Percentiles rank a stretch among this genome's conserved stretches.
Conservation (phyloP, 352 stramenopile genomes). For the Globisporangium cederbergense region DNA sequence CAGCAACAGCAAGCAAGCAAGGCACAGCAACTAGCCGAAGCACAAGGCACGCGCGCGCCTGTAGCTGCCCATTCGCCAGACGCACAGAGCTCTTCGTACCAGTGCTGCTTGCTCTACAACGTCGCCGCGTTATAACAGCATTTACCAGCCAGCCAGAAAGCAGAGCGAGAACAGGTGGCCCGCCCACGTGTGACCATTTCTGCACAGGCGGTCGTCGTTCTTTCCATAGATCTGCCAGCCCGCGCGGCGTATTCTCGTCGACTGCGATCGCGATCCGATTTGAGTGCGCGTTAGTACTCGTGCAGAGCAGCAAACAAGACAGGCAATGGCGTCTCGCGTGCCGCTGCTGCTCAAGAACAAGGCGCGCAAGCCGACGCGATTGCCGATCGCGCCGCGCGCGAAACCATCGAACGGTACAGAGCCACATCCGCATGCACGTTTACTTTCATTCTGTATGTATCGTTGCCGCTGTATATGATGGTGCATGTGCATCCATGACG, state of each 20-base stretch:
- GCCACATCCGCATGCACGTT: background rate
- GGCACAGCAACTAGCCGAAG: background rate
- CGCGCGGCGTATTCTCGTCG: background rate
- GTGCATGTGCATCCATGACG: background rate
- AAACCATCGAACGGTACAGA: conserved; percentile 59
- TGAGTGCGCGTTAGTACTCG: no score
- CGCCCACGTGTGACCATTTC: background rate
- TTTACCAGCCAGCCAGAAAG: background rate
- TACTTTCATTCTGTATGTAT: background rate
- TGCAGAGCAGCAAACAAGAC: background rate
- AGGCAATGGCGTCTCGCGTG: conserved; percentile 44
- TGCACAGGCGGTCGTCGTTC: background rate
- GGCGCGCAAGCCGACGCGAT: conserved; percentile 58
- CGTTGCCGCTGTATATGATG: background rate
- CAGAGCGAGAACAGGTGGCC: background rate
- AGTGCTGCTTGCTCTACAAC: background rate
- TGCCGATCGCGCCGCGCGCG: conserved; percentile 61
- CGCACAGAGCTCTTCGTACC: background rate
- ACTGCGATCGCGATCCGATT: background rate
- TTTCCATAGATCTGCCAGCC: background rate
- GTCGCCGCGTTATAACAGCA: background rate
- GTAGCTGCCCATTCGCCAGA: background rate
- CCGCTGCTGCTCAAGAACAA: conserved; percentile 76
- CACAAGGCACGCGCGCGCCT: no score
- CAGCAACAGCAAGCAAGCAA: background rate